Evolutionary conservation across 768 basidiomycete genomes (phyloP).

Genomic region (Mycena sanguinolenta): DNA sequence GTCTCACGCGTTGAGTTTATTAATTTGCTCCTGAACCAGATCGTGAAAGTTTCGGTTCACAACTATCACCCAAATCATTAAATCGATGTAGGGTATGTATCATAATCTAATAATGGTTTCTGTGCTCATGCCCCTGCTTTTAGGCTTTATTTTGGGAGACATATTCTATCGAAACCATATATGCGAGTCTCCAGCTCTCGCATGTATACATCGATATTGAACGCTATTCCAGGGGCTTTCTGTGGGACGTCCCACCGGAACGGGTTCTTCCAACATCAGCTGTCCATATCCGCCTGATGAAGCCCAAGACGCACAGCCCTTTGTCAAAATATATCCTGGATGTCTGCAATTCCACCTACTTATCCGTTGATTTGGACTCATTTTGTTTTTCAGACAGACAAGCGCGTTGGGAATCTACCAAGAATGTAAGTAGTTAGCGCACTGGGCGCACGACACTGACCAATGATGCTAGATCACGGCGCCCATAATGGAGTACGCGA

Average conservation of each 20-base stretch:
- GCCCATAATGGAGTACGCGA: neutral
- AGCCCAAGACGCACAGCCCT: slow-evolving; percentile 44
- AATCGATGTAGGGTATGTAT: slow-evolving; percentile 19
- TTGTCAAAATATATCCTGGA: slow-evolving; percentile 47
- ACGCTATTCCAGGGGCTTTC: slow-evolving; percentile 45
- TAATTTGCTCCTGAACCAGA: slow-evolving; percentile 18
- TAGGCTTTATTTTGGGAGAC: slow-evolving; percentile 63
- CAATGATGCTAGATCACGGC: slow-evolving; percentile 25
- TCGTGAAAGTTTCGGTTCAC: slow-evolving; percentile 35
- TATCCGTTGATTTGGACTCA: neutral
- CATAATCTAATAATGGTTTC: slow-evolving; percentile 43
- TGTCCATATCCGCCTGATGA: slow-evolving; percentile 55
- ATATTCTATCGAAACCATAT: slow-evolving; percentile 55
- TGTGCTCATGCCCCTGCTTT: neutral
- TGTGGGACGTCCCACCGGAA: slow-evolving; percentile 53
- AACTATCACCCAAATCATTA: slow-evolving; percentile 46
- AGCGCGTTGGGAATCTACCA: slow-evolving; percentile 37
- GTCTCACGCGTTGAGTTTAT: neutral
- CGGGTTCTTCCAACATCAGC: slow-evolving; percentile 48
- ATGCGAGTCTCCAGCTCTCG: slow-evolving; percentile 44
- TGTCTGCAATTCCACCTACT: slow-evolving; percentile 43
- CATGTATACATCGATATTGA: neutral
- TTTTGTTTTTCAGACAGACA: slow-evolving; percentile 22
- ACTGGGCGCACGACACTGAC: neutral
- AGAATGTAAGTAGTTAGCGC: slow-evolving; percentile 26